These are phyloP conservation scores for Xylaria sp. DNA, from an alignment of 2,329 filamentous ascomycete species.

Conservation along the genomic window DNA sequence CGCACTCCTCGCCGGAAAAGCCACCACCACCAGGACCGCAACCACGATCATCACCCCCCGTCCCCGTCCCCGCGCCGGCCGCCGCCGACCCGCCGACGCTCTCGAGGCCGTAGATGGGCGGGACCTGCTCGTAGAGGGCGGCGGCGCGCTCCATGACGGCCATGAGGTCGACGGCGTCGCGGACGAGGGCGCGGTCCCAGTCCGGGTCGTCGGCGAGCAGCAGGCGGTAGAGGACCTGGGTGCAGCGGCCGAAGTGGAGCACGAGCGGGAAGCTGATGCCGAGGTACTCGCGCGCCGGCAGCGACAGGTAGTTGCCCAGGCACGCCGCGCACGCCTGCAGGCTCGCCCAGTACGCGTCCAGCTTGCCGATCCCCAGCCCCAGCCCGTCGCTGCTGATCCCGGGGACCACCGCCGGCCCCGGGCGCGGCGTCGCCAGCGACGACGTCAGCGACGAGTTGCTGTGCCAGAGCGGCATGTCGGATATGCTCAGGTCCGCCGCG, in stretches of 20 bases:
- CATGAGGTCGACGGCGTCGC: constrained; percentile 27
- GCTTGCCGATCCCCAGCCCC: constrained; percentile 14
- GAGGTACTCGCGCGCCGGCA: constrained; percentile 23
- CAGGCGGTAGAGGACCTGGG: constrained; percentile 36
- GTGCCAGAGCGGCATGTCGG: constrained; percentile 39
- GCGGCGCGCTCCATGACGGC: constrained; percentile 24
- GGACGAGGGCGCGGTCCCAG: constrained; percentile 30
- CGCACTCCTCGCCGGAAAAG: neutral
- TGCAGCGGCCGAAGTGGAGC: constrained; percentile 32
- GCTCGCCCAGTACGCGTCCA: constrained; percentile 30
- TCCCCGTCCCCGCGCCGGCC: neutral
- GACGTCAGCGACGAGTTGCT: constrained; percentile 18
- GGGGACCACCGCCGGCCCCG: neutral
- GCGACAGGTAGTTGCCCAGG: constrained; percentile 31
- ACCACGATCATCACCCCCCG: no score
- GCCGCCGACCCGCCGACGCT: constrained; percentile 11
- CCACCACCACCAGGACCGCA: neutral
- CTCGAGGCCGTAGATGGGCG: constrained; percentile 22
- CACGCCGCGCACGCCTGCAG: constrained; percentile 28
- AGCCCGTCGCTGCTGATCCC: neutral
- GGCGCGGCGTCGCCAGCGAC: neutral
- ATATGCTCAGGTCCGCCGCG: constrained; percentile 42
- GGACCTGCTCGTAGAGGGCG: constrained; percentile 21
- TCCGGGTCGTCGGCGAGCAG: constrained; percentile 32
- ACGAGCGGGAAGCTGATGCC: constrained; percentile 29